Evolutionary conservation across 2,329 filamentous ascomycete genomes (phyloP), one percentile per base, ranked within the genome.

Genomic region (Cladosporium colombiae): DNA sequence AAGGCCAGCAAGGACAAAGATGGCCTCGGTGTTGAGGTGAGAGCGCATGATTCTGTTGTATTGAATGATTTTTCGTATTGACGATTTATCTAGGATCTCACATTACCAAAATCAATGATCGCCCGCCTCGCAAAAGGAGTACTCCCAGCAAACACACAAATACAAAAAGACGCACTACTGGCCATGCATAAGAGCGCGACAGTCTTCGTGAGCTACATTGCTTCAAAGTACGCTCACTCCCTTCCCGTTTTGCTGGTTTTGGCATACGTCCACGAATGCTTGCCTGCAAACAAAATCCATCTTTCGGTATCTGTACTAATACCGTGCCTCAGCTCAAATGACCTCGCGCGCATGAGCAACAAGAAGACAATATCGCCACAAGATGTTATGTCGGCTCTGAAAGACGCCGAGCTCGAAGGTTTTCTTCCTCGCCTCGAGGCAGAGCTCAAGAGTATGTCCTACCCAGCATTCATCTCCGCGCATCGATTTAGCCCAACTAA

Each of bases 131-230:
- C 91, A 49, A 94, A 94, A 80, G 89, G 90, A 49, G 90, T 92
- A 6, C 81, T 95, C 5, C 91, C 91, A 0, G 84, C 90, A 6
- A 93, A 93, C 75, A 93, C 91, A 5, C 90, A 92, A 78, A 91
- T 94, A 58, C 91, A 94, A 76, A 91, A 89, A 74, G 92, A 93
- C 80, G 91, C 91, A 50, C 86, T 93, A 64, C 79, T 92, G 61
- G 91, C 91, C 11, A 85, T 95, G 81, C 90, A 87, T 70, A 93
- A 93, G 79, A 91, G 90, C 77, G 89, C 91, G 8, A 93, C 90
- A 1, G 88, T 95, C 0, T 95, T 95, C 74, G 89, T 95, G 71
- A 94, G 87, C 79, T 91, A 93, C 76, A 81, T 95, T 35, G 89
- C 90, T 53, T 85, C 87, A 68, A 86, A 88, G 91, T 94, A 84